Percentiles rank a stretch among this genome's conserved stretches.
These are phyloP conservation scores for Cryphonectria naterciae DNA, from an alignment of 2,329 filamentous ascomycete genomes.

Conservation along the genomic window DNA sequence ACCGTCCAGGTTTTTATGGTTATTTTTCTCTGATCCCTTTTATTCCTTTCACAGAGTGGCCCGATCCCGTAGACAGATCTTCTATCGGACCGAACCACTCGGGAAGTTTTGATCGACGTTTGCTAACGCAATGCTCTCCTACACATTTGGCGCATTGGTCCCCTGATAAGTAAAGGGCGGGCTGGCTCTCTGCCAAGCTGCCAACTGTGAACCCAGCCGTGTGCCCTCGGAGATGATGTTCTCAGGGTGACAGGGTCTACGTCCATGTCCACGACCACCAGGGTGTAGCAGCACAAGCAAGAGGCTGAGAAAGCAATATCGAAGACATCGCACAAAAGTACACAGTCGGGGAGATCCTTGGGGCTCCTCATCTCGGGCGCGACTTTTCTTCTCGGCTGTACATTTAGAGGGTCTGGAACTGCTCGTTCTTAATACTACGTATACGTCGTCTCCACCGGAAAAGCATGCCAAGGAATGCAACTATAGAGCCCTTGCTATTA, in stretches of 20 bases:
- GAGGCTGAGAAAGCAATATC: not conserved
- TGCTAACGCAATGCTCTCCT: not conserved
- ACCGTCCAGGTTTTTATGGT: not conserved
- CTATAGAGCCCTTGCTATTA: not conserved
- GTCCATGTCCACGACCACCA: not conserved
- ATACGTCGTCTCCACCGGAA: not conserved
- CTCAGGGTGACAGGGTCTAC: not conserved
- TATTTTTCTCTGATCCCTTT: not conserved
- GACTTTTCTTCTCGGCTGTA: not conserved
- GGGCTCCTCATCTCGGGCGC: not conserved
- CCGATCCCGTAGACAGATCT: constrained; percentile 17
- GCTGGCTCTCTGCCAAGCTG: not conserved
- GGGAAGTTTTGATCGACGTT: constrained; percentile 6
- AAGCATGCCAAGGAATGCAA: not conserved
- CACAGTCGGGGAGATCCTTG: not conserved
- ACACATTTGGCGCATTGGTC: not conserved
- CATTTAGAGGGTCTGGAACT: not conserved
- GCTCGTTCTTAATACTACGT: not conserved
- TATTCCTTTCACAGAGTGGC: not conserved
- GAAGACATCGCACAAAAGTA: not conserved
- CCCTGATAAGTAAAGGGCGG: not conserved
- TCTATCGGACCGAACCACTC: constrained; percentile 14
- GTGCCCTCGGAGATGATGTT: not conserved
- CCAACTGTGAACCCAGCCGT: not conserved
- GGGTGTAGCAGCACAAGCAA: not conserved